Percentiles rank a stretch among this genome's conserved stretches.
Conservation (phyloP, 2,329 filamentous ascomycete genomes). For the Sodiomyces alkalinus region DNA sequence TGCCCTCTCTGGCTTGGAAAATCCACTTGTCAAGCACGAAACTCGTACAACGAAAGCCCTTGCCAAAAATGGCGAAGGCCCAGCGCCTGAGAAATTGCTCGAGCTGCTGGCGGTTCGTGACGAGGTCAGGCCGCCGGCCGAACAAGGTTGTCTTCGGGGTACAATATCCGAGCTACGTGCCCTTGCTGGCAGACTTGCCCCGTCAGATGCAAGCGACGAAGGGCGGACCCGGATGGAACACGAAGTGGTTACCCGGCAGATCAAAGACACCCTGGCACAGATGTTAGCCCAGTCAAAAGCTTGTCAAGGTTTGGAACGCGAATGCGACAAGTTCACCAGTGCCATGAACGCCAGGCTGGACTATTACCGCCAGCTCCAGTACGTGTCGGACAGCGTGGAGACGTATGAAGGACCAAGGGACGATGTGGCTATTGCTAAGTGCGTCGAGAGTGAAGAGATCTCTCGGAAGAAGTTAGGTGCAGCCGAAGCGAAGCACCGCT, state of each 20-base stretch:
- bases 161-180: constrained; percentile 55
- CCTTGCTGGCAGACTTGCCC: constrained; percentile 47
- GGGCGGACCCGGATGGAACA: constrained; percentile 36
- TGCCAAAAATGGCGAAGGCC: constrained; percentile 50
- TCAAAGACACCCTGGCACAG: constrained; percentile 43
- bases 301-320: constrained; percentile 39
- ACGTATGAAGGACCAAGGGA: constrained; percentile 52
- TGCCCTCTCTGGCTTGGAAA: constrained; percentile 62
- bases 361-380: constrained; percentile 81
- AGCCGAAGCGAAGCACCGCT: constrained; percentile 60
- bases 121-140: constrained; percentile 29
- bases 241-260: constrained; percentile 45
- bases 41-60: constrained; percentile 42
- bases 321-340: constrained; percentile 59
- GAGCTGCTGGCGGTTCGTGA: constrained; percentile 33
- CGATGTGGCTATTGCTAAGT: constrained; percentile 29
- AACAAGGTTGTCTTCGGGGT: constrained; percentile 48
- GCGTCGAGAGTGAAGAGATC: constrained; percentile 29
- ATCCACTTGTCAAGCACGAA: constrained; percentile 61
- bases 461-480: constrained; percentile 43
- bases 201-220: constrained; percentile 21
- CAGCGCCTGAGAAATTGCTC: constrained; percentile 49
- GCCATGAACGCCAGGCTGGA: constrained; percentile 78
- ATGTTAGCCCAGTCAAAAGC: constrained; percentile 36
- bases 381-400: constrained; percentile 75